phyloP scores from a whole-genome alignment of 495 filamentous ascomycete species.

The Parathielavia appendiculata region DNA sequence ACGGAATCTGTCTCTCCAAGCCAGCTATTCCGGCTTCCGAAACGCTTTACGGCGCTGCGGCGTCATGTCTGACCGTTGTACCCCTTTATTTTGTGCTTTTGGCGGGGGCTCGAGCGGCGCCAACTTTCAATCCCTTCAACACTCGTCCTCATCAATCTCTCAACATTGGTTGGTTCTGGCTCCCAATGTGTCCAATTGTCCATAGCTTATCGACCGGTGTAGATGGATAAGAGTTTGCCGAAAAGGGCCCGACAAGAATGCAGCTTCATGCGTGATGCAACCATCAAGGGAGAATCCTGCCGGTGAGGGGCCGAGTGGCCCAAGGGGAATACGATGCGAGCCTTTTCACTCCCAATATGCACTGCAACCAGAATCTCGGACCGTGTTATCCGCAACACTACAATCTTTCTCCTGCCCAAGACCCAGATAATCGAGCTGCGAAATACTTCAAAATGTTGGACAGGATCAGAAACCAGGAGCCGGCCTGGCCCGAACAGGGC shows the following conservation, averaged over 20 bases:
- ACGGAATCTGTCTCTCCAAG: neutral
- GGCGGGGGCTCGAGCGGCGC: conserved; percentile 6
- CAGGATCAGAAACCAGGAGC: no score
- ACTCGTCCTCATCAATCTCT: no score
- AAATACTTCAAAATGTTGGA: no score
- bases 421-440: no score
- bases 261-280: no score
- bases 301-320: neutral
- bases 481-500: no score
- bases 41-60: conserved; percentile 10
- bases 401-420: no score
- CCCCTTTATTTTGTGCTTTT: neutral
- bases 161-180: no score
- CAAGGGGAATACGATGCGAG: conserved; percentile 6
- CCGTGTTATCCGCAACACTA: no score
- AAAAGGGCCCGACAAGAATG: no score
- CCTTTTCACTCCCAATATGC: neutral
- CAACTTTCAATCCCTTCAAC: neutral
- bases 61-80: neutral
- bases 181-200: no score
- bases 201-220: neutral
- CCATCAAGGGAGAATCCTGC: neutral
- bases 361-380: neutral
- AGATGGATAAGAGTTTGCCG: no score
- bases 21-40: neutral